These are phyloP conservation scores for sorghum (Sorghum bicolor) DNA, from an alignment of 176 grass and related monocot species.

Conservation along the genomic window Sorghum_bicolor_NCBIv3 NC_012875.2:3306001-3306500, in stretches of 20 bases:
- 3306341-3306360: neutral
- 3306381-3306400: neutral
- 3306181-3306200: neutral
- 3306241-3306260: neutral
- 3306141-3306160: neutral
- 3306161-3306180: neutral
- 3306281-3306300: neutral
- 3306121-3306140: neutral
- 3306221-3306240: neutral
- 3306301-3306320: neutral
- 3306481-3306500: neutral
- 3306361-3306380: neutral
- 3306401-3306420: neutral
- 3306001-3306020: neutral
- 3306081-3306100: neutral
- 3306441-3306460: neutral
- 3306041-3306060: neutral
- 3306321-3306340: neutral
- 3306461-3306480: neutral
- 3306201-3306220: neutral
- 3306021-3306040: neutral
- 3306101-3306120: neutral
- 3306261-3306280: neutral
- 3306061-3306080: neutral
- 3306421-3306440: neutral